A percentile compares a stretch with the other conserved stretches of the same genome.
These are phyloP conservation scores for Podaxis carcinomalis DNA, from an alignment of 768 basidiomycete species.

Conservation along the genomic window DNA sequence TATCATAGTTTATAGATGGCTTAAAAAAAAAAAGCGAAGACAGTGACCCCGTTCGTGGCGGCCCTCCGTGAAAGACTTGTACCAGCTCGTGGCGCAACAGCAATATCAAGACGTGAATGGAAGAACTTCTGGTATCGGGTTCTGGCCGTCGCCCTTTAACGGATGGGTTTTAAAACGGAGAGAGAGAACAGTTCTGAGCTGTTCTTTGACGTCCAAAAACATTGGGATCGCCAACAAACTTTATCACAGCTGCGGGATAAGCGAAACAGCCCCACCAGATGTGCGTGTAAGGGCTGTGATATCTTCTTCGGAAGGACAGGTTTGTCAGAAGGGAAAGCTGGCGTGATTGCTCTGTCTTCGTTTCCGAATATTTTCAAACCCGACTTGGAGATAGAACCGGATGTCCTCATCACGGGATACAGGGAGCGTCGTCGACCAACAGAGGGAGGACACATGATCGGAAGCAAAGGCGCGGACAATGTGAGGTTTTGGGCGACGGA, in stretches of 20 bases:
- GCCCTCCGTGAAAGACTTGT: too few species aligned
- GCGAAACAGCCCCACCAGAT: not conserved
- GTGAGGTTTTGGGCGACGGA: not conserved
- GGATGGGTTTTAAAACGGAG: not conserved
- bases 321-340: not conserved
- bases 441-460: not conserved
- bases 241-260: not conserved
- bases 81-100: not conserved
- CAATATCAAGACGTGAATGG: not conserved
- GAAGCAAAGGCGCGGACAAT: not conserved
- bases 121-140: not conserved
- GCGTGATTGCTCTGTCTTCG: not conserved
- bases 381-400: not conserved
- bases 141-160: not conserved
- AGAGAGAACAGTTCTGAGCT: not conserved
- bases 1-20: too few species aligned
- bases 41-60: too few species aligned
- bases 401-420: not conserved
- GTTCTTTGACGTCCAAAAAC: not conserved
- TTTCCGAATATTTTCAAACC: not conserved
- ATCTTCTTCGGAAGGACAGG: not conserved
- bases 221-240: not conserved
- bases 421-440: not conserved
- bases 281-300: not conserved
- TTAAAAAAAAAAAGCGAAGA: too few species aligned